Evolutionary conservation across 495 filamentous ascomycete species (phyloP), one percentile per base, ranked within the genome.

Genomic region (Lepidopterella palustris): DNA sequence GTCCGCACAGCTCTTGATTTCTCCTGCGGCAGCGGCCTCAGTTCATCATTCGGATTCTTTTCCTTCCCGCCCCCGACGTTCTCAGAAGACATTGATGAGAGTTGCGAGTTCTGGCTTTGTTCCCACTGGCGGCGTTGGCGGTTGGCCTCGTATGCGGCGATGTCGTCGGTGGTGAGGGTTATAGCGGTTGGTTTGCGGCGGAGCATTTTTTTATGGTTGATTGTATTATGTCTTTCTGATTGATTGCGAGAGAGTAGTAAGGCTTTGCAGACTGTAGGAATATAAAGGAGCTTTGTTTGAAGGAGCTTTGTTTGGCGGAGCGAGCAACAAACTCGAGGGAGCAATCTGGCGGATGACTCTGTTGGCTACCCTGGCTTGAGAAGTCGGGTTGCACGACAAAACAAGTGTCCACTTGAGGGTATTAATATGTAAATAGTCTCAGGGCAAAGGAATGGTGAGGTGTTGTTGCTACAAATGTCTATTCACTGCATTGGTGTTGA

Each of bases 21-120:
- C 61, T 82, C 79, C 1, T 77, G 76, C 0, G 80, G 79, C 42
- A 82, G 67, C 8, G 81, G 80, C 57, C 80, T 82, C 63, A 83
- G 58, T 59, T 84, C 81, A 70, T 83, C 80, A 59, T 75, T 83
- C 5, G 82, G 81, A 71, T 84, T 80, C 26, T 50, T 50, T 13
- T 50, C 47, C 25, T 26, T 50, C 21, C 47, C 47, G 24, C 25
- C 25, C 13, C 47, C 20, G 25, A 15, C 8, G n/a, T 24, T 50
- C 21, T 25, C 6, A 13, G 47, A 50, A 6, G 47, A 50, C 20
- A 50, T 25, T 27, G 21, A 27, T 18, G 47, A 50, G 47, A 27
- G 21, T 15, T 50, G 47, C 15, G 20, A 25, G 18, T 42, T 42
- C 24, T 50, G 47, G 24, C 21, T 50, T 50, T 50, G 47, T 27